Evolutionary conservation across 768 basidiomycete species (phyloP).

Genomic region (Cystofilobasidium bisporidii): DNA sequence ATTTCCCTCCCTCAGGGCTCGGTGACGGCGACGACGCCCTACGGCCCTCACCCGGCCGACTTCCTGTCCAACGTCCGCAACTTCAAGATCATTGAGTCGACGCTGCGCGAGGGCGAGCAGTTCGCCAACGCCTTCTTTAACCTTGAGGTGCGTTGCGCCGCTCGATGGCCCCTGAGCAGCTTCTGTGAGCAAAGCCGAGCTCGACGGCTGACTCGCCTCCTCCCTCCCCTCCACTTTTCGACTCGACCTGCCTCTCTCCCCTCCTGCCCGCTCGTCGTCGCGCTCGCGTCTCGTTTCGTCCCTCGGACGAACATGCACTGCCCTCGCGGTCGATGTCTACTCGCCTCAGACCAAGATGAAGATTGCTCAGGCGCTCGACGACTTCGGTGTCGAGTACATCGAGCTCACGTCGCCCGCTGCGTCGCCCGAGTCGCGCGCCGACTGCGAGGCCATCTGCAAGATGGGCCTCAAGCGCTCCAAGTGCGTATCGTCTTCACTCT

Average conservation of each 20-base stretch:
- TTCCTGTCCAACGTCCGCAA: conserved; percentile 27
- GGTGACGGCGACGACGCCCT: conserved; percentile 13
- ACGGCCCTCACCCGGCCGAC: conserved; percentile 26
- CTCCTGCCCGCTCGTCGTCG: neutral
- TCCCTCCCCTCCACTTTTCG: neutral
- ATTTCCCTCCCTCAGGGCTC: conserved; percentile 7
- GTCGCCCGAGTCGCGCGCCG: conserved; percentile 82
- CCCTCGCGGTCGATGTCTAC: neutral
- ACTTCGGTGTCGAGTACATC: conserved; percentile 98
- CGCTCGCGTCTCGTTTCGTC: neutral
- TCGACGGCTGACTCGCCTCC: neutral
- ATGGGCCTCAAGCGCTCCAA: conserved; percentile 69
- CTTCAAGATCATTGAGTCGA: conserved; percentile 77
- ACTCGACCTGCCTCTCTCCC: neutral
- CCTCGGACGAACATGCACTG: neutral
- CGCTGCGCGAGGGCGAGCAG: conserved; percentile 94
- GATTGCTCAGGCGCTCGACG: conserved; percentile 97
- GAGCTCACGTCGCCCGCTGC: conserved; percentile 97
- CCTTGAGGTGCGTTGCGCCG: conserved; percentile 49
- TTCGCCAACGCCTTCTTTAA: conserved; percentile 98
- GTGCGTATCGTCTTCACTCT: conserved; percentile 18
- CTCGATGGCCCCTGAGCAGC: neutral
- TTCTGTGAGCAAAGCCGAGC: neutral
- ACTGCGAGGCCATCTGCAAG: conserved; percentile 98
- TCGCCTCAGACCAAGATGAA: conserved; percentile 74